Base-by-base conservation (phyloP, 257 asterid genomes). In the Nicotiana tomentosiformis region DNA sequence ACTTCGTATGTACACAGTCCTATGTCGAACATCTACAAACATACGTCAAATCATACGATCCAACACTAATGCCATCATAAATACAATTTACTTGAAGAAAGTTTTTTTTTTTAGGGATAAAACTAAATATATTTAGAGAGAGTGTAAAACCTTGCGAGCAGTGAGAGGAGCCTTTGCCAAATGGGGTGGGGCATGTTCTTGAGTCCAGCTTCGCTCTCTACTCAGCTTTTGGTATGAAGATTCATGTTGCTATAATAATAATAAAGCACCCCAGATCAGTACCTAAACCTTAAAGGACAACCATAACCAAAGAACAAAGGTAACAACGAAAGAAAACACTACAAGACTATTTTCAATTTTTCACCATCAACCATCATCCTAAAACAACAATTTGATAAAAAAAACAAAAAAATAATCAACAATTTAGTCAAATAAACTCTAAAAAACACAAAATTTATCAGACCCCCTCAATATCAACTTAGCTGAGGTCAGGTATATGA, bases 171-270 rank as follows among this genome's bases (percentile, higher is more conserved):
- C 83, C 85, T 91, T 86, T 78, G 87, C 84, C 61, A 87, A 53
- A 83, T 86, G 89, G 10, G 94, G 93, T 4, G 87, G 86, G 78
- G 90, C 86, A 86, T 84, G 77, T 86, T 94, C 95, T 78, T 88
- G 88, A 61, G 70, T 86, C 92, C 90, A 89, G 88, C 87, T 87
- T 85, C 86, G 78, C 87, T 90, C 97, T 46, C 87, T 84, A 85
- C 87, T 90, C 89, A 90, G 78, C 66, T 90, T 89, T 89, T 91
- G 97, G 85, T 83, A 87, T 83, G 90, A 92, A 82, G 78, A 77
- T 68, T 93, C 98, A 82, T 89, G 91, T 81, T 93, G 96, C 98
- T 92, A 83, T 87, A 90, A 90, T 58, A 90, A 90, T 58, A 90
- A 87, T 77, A 66, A 61, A 89, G 30, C 51, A 82, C 32, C 55